Conservation (phyloP, 2,329 filamentous ascomycete species). For the Aspergillus sp. region DNA sequence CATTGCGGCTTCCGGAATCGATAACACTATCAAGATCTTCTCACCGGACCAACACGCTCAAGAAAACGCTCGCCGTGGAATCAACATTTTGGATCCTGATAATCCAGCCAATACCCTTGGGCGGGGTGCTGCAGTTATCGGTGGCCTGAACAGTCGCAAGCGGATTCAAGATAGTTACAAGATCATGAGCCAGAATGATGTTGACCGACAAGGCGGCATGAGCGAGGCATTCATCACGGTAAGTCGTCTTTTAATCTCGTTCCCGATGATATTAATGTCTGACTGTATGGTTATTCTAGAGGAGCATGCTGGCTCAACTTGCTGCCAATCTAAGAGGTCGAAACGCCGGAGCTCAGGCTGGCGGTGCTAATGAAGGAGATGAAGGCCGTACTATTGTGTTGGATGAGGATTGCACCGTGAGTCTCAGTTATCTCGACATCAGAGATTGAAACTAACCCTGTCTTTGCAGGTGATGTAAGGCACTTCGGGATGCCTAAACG, state of each 20-base stretch:
- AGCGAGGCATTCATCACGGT: constrained; percentile 55
- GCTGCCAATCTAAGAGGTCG: constrained; percentile 38
- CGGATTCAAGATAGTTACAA: constrained; percentile 57
- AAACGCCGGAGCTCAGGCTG: constrained; percentile 23
- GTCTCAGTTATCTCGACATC: constrained; percentile 6
- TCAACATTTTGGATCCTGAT: constrained; percentile 52
- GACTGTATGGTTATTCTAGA: constrained; percentile 25
- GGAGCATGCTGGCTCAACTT: constrained; percentile 44
- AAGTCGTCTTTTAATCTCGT: constrained; percentile 16
- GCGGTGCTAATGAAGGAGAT: constrained; percentile 18
- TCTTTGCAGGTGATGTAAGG: constrained; percentile 27
- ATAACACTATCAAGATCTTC: constrained; percentile 66
- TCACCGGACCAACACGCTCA: constrained; percentile 56
- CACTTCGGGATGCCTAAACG: too few species aligned
- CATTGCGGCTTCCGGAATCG: constrained; percentile 63
- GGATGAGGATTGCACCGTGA: constrained; percentile 43
- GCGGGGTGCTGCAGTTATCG: constrained; percentile 18
- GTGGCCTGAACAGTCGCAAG: constrained; percentile 52
- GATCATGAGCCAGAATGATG: constrained; percentile 60
- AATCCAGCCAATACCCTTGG: constrained; percentile 32
- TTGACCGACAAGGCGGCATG: constrained; percentile 53
- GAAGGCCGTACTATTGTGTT: constrained; percentile 32
- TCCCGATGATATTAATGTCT: background rate
- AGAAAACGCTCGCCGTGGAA: constrained; percentile 51
- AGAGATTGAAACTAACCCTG: constrained; percentile 5